Base-by-base conservation (phyloP, 495 filamentous ascomycete species). In the Trichoderma parareesei region DNA sequence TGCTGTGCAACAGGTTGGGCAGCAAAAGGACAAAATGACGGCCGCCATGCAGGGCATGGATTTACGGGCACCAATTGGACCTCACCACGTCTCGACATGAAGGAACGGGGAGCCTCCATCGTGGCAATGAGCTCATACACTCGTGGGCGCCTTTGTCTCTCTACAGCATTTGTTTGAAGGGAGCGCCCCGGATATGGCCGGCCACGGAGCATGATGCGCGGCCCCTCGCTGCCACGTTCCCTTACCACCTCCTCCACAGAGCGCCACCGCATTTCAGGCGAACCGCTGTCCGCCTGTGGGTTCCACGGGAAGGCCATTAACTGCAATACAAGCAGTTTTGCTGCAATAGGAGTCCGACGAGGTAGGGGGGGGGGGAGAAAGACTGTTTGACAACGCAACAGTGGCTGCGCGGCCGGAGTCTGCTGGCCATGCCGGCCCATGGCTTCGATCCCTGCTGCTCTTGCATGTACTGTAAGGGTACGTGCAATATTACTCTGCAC, bases 341-440 rank as follows among this genome's bases (percentile, higher is more conserved):
- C 27, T 16, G 7, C 9, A 38, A 13, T 6, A n/a, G 27, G 18
- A n/a, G 27, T 33, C 48, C 48, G 48, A 55, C 10, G 27, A 33
- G n/a, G 48, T 55, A 55, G 48, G 48, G 53, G 27, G 13, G 27
- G 48, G 18, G n/a, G 44, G 7, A 11, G 20, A 49, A 18, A 49
- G 9, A 5, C 9, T 20, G 9, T 5, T 57, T 20, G 53, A 33
- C 53, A 57, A 35, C 53, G 53, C 53, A 57, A 33, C 53, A 27
- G 33, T 57, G 53, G 53, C 53, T 57, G 53, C 20, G 53, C 33
- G 53, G 20, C 53, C 37, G 13, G 27, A 57, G n/a, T 18, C n/a
- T 69, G 48, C 67, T 68, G 43, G 57, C 43, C 40, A 43, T n/a
- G 60, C 42, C 38, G 62, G 42, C 16, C 33, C 59, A 61, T 61